Evolutionary conservation across 805 yeast genomes (phyloP).

Genomic region (Tetrapisispora iriomotensis): DNA sequence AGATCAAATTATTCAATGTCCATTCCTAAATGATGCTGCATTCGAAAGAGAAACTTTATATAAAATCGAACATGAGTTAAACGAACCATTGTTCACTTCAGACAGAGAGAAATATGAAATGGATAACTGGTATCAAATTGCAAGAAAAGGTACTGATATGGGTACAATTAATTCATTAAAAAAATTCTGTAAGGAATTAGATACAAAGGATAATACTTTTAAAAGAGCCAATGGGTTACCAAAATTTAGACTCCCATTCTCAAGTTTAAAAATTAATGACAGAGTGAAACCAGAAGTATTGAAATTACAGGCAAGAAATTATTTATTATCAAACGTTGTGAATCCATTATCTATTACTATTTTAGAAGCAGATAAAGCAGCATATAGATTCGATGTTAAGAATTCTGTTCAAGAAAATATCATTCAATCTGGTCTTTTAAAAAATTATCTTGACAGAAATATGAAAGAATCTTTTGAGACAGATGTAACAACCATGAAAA

Average conservation of each 20-base stretch:
- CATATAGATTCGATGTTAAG: constrained; percentile 11
- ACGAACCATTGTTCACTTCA: constrained; percentile 15
- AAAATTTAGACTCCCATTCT: constrained; percentile 8
- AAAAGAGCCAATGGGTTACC: constrained; percentile 1
- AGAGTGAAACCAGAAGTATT: constrained; percentile 25
- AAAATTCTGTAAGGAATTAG: constrained; percentile 1
- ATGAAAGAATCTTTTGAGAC: not conserved
- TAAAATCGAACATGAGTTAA: constrained; percentile 14
- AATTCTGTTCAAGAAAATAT: constrained; percentile 9
- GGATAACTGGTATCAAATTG: constrained; percentile 10
- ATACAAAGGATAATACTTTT: not conserved
- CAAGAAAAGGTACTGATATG: constrained; percentile 6
- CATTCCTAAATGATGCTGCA: constrained; percentile 17
- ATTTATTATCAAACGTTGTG: constrained; percentile 9
- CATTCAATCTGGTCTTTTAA: constrained; percentile 13
- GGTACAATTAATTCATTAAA: not conserved
- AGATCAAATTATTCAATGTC: constrained; percentile 14
- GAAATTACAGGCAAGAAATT: constrained; percentile 21
- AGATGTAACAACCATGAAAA: not conserved
- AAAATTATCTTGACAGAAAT: constrained; percentile 7
- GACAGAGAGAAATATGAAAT: constrained; percentile 15
- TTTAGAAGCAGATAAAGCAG: constrained; percentile 8
- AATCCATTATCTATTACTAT: constrained; percentile 17
- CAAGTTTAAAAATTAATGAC: constrained; percentile 11
- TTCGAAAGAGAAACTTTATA: constrained; percentile 13